Conservation (phyloP, 78 protist species). For the Protostelium mycophagum region DNA sequence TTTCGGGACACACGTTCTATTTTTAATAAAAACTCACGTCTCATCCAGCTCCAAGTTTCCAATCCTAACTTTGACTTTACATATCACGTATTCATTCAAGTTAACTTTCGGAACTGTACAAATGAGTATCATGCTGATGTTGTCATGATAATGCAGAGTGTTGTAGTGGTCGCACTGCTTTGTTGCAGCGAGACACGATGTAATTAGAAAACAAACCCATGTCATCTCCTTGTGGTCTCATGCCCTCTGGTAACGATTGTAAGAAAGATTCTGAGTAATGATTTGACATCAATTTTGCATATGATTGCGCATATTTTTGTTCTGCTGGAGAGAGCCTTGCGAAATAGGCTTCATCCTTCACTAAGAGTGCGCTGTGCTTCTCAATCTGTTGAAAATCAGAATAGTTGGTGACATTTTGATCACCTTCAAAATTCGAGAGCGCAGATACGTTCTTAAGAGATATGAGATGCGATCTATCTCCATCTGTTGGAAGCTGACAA, state of each 20-base stretch:
- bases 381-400: not conserved
- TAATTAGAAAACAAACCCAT: not conserved
- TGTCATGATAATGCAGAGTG: too few species aligned
- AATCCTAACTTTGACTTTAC: not conserved
- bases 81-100: not conserved
- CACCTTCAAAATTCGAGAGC: not conserved
- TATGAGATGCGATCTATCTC: not conserved
- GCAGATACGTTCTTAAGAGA: not conserved
- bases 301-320: not conserved
- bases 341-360: not conserved
- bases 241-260: not conserved
- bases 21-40: not conserved
- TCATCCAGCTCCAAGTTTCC: not conserved
- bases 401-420: not conserved
- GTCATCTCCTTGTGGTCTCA: not conserved
- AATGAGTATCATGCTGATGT: not conserved
- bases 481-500: not conserved
- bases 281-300: not conserved
- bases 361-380: not conserved
- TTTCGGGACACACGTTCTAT: too few species aligned
- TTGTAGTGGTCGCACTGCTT: too few species aligned
- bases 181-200: too few species aligned
- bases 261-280: not conserved
- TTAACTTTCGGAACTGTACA: not conserved
- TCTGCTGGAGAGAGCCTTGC: not conserved